Percentiles rank a stretch among this genome's conserved stretches.
These are phyloP conservation scores for Perilla frutescens DNA, from an alignment of 257 asterid genomes.

Conservation along the genomic window DNA sequence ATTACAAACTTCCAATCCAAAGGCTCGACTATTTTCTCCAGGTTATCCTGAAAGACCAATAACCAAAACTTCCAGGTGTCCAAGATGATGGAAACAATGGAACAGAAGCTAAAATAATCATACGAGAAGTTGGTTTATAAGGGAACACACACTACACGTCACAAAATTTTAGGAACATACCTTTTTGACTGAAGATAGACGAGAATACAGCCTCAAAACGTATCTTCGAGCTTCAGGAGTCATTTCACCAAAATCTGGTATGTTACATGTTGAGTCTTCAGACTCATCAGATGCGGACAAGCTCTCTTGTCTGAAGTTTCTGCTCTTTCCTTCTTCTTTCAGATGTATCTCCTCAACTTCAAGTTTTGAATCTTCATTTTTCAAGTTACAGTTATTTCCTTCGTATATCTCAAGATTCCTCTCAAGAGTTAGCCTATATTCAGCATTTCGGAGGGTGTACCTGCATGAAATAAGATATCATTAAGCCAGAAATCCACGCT, in stretches of 20 bases:
- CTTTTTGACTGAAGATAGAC: conserved; percentile 72
- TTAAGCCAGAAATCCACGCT: neutral
- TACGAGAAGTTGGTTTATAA: neutral
- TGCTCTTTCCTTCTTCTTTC: conserved; percentile 34
- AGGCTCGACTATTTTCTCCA: neutral
- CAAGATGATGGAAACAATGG: conserved; percentile 8
- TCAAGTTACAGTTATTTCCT: conserved; percentile 51
- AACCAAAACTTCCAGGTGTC: neutral
- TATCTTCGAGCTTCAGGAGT: conserved; percentile 79
- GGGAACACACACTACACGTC: neutral
- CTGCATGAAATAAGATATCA: conserved; percentile 44
- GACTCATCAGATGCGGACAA: conserved; percentile 48
- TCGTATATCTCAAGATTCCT: conserved; percentile 76
- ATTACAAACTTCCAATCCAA: neutral
- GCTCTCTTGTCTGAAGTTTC: conserved; percentile 42
- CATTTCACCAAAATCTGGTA: conserved; percentile 76
- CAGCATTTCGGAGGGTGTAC: conserved; percentile 92
- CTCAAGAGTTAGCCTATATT: conserved; percentile 90
- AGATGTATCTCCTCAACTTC: conserved; percentile 45
- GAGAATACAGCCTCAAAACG: conserved; percentile 64
- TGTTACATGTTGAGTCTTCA: conserved; percentile 45
- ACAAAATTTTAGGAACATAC: conserved; percentile 37
- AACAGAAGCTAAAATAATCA: neutral
- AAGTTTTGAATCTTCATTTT: conserved; percentile 42
- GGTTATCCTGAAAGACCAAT: conserved; percentile 20